Evolutionary conservation across 2,329 filamentous ascomycete genomes (phyloP).

Genomic region (Akanthomyces lecanii): DNA sequence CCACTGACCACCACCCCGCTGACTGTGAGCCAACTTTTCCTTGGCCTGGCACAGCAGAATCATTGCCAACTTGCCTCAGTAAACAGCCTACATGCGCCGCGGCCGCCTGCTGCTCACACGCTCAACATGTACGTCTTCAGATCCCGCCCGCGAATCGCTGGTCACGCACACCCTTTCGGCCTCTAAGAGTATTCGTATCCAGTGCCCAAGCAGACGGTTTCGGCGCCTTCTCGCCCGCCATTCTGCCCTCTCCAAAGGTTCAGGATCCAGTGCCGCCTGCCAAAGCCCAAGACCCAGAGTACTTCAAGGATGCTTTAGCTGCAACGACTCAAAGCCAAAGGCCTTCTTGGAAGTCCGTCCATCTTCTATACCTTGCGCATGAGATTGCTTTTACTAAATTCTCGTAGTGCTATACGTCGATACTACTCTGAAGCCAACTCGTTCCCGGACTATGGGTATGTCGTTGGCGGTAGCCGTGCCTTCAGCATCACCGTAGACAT

Average conservation of each 20-base stretch:
- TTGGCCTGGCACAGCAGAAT: neutral
- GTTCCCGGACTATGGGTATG: constrained; percentile 42
- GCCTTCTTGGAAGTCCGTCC: constrained; percentile 1
- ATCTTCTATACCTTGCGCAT: neutral
- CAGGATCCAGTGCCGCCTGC: neutral
- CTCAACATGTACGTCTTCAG: neutral
- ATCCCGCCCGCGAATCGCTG: neutral
- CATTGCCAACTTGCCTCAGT: neutral
- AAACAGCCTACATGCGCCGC: neutral
- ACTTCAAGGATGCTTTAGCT: neutral
- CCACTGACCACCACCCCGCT: neutral
- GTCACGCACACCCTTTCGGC: too few species aligned
- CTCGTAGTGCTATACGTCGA: constrained; percentile 29
- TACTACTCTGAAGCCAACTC: constrained; percentile 36
- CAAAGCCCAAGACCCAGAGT: neutral
- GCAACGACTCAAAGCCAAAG: neutral
- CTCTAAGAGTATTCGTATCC: neutral
- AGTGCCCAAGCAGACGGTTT: constrained; percentile 1
- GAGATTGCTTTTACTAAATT: neutral
- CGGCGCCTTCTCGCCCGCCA: neutral
- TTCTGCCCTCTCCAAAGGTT: neutral
- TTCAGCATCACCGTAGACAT: constrained; percentile 9
- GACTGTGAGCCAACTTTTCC: neutral
- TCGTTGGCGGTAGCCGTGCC: constrained; percentile 15
- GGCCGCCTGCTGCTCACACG: neutral